Evolutionary conservation across 768 basidiomycete genomes (phyloP).

Genomic region (Mycena albidolilacea): DNA sequence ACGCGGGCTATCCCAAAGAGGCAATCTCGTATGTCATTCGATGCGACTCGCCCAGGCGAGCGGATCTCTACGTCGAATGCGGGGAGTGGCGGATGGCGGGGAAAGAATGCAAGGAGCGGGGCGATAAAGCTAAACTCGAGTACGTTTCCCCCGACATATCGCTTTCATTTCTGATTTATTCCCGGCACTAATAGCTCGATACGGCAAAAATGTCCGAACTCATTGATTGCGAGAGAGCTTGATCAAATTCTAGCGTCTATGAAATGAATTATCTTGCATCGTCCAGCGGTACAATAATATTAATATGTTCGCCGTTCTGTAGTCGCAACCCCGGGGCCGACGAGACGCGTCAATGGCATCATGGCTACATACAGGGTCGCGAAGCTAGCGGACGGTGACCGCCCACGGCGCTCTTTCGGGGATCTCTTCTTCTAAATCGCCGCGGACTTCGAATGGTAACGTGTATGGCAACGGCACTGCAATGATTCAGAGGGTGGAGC

Average conservation of each 20-base stretch:
- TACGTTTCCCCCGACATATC: slow-evolving; percentile 58
- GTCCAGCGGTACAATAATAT: not conserved
- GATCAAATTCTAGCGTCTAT: slow-evolving; percentile 75
- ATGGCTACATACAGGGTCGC: not conserved
- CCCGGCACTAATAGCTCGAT: slow-evolving; percentile 68
- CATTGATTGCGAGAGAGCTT: slow-evolving; percentile 83
- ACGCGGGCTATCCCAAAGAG: slow-evolving; percentile 81
- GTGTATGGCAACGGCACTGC: slow-evolving; percentile 5
- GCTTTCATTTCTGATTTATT: slow-evolving; percentile 21
- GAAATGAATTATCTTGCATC: slow-evolving; percentile 54
- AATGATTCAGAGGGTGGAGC: not conserved
- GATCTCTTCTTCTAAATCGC: slow-evolving; percentile 25
- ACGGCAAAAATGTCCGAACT: slow-evolving; percentile 82
- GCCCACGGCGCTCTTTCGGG: slow-evolving; percentile 2
- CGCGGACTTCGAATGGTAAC: slow-evolving; percentile 17
- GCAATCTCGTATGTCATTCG: slow-evolving; percentile 84
- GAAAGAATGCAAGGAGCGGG: slow-evolving; percentile 90
- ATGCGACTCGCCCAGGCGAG: slow-evolving; percentile 87
- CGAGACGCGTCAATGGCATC: not conserved
- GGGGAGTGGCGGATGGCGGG: slow-evolving; percentile 93
- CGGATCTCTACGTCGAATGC: slow-evolving; percentile 91
- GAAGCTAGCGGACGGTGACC: not conserved
- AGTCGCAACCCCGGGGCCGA: not conserved
- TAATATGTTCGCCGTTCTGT: not conserved
- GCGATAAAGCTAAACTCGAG: slow-evolving; percentile 89